Conservation (phyloP, 345 rosid species). For the Arabidopsis arenosa region DNA sequence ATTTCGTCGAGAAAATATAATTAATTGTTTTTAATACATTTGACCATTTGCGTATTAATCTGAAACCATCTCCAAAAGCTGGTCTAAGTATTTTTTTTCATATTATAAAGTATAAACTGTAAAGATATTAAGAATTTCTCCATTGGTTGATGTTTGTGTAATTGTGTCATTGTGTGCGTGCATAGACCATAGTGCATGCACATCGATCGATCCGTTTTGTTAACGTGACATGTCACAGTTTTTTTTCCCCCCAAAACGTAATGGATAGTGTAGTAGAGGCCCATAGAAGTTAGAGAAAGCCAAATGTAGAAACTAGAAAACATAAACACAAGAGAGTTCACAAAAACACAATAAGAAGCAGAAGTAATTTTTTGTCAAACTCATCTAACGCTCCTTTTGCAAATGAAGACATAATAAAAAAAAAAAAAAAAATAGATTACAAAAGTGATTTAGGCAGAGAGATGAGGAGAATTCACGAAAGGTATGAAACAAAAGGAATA, state of each 20-base stretch:
- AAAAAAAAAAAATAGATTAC: background rate
- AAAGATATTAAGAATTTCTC: constrained; percentile 34
- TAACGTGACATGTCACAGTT: background rate
- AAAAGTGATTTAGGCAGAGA: background rate
- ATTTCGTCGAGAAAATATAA: background rate
- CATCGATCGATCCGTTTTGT: background rate
- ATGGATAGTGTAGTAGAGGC: background rate
- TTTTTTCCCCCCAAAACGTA: background rate
- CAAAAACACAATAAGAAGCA: background rate
- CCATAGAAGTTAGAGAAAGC: background rate
- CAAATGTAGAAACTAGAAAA: background rate
- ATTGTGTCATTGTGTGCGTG: too few species aligned
- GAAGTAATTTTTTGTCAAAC: background rate
- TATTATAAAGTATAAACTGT: constrained; percentile 35
- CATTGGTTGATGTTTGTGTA: background rate
- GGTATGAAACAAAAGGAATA: constrained; percentile 6
- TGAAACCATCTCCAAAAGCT: background rate
- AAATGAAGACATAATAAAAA: too few species aligned
- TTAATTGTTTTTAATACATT: background rate
- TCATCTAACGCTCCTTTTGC: background rate
- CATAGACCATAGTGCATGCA: too few species aligned
- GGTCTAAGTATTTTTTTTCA: background rate
- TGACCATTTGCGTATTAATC: background rate
- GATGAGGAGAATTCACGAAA: background rate
- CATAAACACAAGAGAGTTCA: background rate